Percentiles rank a stretch among this genome's conserved stretches.
These are phyloP conservation scores for Epithele typhae DNA, from an alignment of 768 basidiomycete genomes.

Conservation along the genomic window DNA sequence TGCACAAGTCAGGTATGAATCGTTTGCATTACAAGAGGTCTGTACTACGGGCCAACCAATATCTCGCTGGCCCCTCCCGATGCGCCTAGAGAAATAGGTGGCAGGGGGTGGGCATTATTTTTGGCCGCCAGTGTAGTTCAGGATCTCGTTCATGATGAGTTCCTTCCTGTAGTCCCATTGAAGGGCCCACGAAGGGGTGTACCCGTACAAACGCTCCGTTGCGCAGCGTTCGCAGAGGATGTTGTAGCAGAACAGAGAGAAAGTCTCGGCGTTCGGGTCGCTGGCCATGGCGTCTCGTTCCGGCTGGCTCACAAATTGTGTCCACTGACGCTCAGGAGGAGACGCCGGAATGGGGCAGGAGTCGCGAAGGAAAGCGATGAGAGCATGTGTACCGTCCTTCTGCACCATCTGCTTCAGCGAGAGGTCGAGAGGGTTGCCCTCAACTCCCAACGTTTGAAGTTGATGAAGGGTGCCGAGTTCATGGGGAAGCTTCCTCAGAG, in stretches of 20 bases:
- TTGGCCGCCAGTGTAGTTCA: slow-evolving; percentile 31
- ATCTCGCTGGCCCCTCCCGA: no score
- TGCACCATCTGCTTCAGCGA: slow-evolving; percentile 76
- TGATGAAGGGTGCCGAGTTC: slow-evolving; percentile 91
- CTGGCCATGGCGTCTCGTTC: slow-evolving; percentile 55
- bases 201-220: slow-evolving; percentile 86
- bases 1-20: no score
- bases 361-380: slow-evolving; percentile 91
- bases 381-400: slow-evolving; percentile 88
- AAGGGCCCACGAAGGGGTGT: slow-evolving; percentile 95
- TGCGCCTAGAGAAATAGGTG: no score
- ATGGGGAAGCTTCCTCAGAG: slow-evolving; percentile 75
- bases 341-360: slow-evolving; percentile 77
- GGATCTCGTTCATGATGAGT: slow-evolving; percentile 79
- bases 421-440: slow-evolving; percentile 92
- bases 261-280: slow-evolving; percentile 70
- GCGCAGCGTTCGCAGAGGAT: slow-evolving; percentile 92
- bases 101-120: no score
- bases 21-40: no score
- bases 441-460: slow-evolving; percentile 88
- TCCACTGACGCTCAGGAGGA: slow-evolving; percentile 82
- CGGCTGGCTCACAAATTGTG: slow-evolving; percentile 49
- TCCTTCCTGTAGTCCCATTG: slow-evolving; percentile 94
- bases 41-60: no score
- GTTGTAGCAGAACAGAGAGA: slow-evolving; percentile 87